Conservation (phyloP, 768 basidiomycete species). For the Royoungia palumana region DNA sequence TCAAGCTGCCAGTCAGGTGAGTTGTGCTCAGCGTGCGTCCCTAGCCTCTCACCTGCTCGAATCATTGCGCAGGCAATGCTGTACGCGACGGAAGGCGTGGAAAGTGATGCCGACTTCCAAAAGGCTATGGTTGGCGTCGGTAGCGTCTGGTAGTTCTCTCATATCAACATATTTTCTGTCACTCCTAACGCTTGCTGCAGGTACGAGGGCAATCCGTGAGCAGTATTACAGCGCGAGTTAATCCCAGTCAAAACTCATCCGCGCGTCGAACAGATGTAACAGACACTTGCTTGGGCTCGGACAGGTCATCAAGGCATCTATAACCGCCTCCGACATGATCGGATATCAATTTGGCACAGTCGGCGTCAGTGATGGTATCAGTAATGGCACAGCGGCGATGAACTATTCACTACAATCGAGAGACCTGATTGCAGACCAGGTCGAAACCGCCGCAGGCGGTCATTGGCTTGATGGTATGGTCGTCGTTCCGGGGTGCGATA, state of each 20-base stretch:
- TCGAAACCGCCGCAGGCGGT: slow-evolving; percentile 93
- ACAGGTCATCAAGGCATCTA: slow-evolving; percentile 79
- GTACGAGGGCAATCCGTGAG: slow-evolving; percentile 99
- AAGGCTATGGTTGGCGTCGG: slow-evolving; percentile 98
- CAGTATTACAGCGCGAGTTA: slow-evolving; percentile 5
- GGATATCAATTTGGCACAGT: slow-evolving; percentile 98
- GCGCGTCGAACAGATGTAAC: slow-evolving; percentile 69
- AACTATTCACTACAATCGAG: slow-evolving; percentile 94
- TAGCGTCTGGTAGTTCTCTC: slow-evolving; percentile 79
- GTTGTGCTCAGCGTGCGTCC: slow-evolving; percentile 3
- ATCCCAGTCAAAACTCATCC: not conserved
- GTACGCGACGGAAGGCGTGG: slow-evolving; percentile 95
- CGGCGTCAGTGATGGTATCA: slow-evolving; percentile 97
- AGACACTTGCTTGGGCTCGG: slow-evolving; percentile 88
- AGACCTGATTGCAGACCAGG: slow-evolving; percentile 96
- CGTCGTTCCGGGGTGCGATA: slow-evolving; percentile 96
- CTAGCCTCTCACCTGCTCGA: not conserved
- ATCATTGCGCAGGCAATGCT: slow-evolving; percentile 77
- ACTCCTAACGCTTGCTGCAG: slow-evolving; percentile 40
- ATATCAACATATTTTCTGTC: not conserved
- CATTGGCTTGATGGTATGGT: slow-evolving; percentile 99
- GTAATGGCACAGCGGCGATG: slow-evolving; percentile 96
- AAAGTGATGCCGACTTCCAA: slow-evolving; percentile 76
- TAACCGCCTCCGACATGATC: slow-evolving; percentile 66
- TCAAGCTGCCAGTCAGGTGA: slow-evolving; percentile 91